phyloP scores from a whole-genome alignment of 2,329 filamentous ascomycete genomes.

The Nemania bipapillata region DNA sequence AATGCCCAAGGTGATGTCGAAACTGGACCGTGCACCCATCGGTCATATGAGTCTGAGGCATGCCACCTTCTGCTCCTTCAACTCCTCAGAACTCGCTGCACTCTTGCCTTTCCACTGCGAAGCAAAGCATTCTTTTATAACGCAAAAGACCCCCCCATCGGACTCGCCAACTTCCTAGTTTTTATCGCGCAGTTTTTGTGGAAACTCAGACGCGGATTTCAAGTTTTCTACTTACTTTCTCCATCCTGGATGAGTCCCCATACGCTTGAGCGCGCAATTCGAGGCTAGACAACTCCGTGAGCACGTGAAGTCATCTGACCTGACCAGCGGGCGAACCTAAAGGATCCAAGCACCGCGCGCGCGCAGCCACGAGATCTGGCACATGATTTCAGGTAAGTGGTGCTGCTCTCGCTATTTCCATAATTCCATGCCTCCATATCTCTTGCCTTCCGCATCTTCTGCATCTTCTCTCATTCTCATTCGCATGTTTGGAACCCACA shows the following conservation, averaged over 20 bases:
- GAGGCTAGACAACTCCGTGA: conserved; percentile 46
- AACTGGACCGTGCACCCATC: conserved; percentile 38
- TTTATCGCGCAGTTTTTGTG: conserved; percentile 37
- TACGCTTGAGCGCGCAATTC: conserved; percentile 46
- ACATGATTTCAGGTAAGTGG: conserved; percentile 49
- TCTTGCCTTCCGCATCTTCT: background rate
- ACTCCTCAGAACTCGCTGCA: conserved; percentile 45
- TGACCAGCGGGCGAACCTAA: conserved; percentile 45
- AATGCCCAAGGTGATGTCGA: conserved; percentile 22
- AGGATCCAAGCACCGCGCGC: conserved; percentile 46
- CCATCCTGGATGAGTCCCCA: conserved; percentile 43
- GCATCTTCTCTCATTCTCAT: background rate
- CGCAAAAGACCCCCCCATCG: conserved; percentile 35
- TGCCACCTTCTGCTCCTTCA: conserved; percentile 48
- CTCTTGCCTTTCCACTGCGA: conserved; percentile 43
- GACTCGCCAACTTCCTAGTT: conserved; percentile 24
- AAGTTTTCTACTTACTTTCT: conserved; percentile 39
- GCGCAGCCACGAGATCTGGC: conserved; percentile 48
- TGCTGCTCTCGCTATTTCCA: conserved; percentile 7
- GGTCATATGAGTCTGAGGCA: conserved; percentile 44
- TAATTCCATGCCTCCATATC: background rate
- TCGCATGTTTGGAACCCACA: conserved; percentile 17
- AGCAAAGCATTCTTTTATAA: conserved; percentile 39
- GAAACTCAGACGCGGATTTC: conserved; percentile 39
- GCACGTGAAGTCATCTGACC: conserved; percentile 52